Percentiles rank a stretch among this genome's conserved stretches.
phyloP scores from a whole-genome alignment of 2,329 filamentous ascomycete genomes.

The Colletotrichum gigasporum region DNA sequence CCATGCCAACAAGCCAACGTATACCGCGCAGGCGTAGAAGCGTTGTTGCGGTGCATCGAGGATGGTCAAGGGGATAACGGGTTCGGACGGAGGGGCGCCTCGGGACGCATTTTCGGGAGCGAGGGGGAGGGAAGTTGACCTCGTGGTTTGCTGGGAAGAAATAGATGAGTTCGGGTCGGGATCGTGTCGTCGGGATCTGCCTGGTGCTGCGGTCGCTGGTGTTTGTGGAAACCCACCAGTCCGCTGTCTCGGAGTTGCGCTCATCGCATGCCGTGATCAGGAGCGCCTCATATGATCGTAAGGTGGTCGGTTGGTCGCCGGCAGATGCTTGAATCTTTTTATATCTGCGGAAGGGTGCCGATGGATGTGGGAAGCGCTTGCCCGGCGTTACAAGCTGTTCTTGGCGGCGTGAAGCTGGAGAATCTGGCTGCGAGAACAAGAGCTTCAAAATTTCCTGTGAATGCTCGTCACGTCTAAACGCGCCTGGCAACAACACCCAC shows the following conservation, averaged over 20 bases:
- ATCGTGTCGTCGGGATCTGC: conserved; percentile 41
- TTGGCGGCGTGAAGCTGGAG: conserved; percentile 15
- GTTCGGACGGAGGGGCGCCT: conserved; percentile 47
- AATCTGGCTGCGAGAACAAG: conserved; percentile 11
- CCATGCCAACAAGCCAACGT: conserved; percentile 80
- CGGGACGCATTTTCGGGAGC: conserved; percentile 53
- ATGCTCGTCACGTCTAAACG: conserved; percentile 51
- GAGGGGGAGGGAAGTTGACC: conserved; percentile 49
- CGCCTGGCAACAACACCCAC: conserved; percentile 34
- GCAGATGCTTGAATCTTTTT: not conserved
- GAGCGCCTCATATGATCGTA: conserved; percentile 26
- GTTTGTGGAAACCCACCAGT: conserved; percentile 84
- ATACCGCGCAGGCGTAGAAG: conserved; percentile 85
- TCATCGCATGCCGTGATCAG: conserved; percentile 74
- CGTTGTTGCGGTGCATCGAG: conserved; percentile 93
- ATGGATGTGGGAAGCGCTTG: not conserved
- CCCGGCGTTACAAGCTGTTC: conserved; percentile 17
- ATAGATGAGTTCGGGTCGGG: conserved; percentile 33
- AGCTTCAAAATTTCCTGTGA: conserved; percentile 30
- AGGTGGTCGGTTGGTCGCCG: not conserved
- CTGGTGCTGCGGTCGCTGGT: conserved; percentile 62
- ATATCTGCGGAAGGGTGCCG: not conserved
- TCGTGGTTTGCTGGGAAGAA: conserved; percentile 15
- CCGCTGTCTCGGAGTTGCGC: conserved; percentile 82
- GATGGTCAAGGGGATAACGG: conserved; percentile 82